Percentiles rank a stretch among this genome's conserved stretches.
phyloP scores from a whole-genome alignment of 306 rosid species.

The Cucumis hystrix region DNA sequence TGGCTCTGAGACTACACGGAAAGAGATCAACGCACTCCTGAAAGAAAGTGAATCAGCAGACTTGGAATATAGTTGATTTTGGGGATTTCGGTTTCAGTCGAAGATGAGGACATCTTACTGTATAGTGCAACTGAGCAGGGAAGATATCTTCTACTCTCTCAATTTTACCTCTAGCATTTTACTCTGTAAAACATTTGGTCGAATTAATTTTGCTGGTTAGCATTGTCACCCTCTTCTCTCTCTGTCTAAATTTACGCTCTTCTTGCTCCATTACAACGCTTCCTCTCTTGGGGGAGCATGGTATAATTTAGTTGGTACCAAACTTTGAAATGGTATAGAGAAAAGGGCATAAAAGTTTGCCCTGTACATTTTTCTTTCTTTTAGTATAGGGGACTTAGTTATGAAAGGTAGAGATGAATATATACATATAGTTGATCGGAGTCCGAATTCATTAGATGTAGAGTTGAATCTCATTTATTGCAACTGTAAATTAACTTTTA shows the following conservation, averaged over 20 bases:
- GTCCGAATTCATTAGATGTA: neutral
- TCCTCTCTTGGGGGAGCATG: neutral
- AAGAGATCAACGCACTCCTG: neutral
- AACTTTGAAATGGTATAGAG: neutral
- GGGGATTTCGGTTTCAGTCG: neutral
- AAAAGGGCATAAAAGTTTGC: constrained; percentile 5
- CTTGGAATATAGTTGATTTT: neutral
- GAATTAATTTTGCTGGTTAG: neutral
- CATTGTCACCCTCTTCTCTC: neutral
- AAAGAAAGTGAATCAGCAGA: neutral
- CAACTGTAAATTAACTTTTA: neutral
- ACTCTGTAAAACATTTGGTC: constrained; percentile 1
- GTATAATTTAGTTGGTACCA: neutral
- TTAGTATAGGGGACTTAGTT: neutral
- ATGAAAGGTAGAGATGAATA: neutral
- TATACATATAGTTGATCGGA: neutral
- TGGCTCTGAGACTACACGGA: neutral
- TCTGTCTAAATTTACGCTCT: neutral
- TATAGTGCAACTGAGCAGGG: constrained; percentile 4
- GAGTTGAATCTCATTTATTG: neutral
- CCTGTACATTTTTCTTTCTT: neutral
- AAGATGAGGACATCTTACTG: neutral
- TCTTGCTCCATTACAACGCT: neutral
- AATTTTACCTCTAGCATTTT: neutral
- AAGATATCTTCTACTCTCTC: neutral